Evolutionary conservation across 805 yeast species (phyloP).

Genomic region (Ascoidea asiatica): DNA sequence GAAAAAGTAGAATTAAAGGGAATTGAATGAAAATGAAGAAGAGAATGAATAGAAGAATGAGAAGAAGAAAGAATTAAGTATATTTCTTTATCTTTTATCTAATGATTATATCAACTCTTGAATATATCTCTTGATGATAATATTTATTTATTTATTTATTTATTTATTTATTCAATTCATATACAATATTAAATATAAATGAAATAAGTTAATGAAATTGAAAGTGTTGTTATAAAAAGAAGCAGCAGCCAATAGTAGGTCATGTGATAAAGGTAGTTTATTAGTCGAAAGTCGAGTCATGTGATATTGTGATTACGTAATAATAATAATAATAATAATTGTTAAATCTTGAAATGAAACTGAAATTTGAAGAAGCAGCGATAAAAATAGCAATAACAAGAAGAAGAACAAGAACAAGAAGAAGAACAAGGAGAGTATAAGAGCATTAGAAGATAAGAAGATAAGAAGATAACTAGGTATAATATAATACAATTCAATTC

Average conservation of each 20-base stretch:
- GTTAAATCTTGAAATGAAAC: not conserved
- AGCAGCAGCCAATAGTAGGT: slow-evolving; percentile 11
- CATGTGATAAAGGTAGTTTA: slow-evolving; percentile 1
- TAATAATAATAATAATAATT: not conserved
- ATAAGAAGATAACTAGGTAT: slow-evolving; percentile 6
- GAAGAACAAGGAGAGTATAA: slow-evolving; percentile 3
- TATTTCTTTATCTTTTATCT: too few relatives aligned
- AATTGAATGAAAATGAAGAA: too few relatives aligned
- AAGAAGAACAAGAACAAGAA: slow-evolving; percentile 6
- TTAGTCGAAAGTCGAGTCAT: slow-evolving; percentile 3
- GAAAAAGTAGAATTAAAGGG: too few relatives aligned
- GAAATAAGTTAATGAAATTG: slow-evolving; percentile 8
- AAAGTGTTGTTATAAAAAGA: slow-evolving; percentile 12
- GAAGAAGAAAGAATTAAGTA: too few relatives aligned
- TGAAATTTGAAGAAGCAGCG: slow-evolving; percentile 2
- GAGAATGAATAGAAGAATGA: too few relatives aligned
- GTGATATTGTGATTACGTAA: slow-evolving; percentile 1
- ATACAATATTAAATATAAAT: too few relatives aligned
- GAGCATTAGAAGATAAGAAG: slow-evolving; percentile 6
- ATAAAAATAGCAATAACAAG: slow-evolving; percentile 2
- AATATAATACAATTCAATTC: slow-evolving; percentile 1
- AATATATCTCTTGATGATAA: too few relatives aligned
- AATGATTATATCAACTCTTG: too few relatives aligned
- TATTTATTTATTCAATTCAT: too few relatives aligned
- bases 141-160: too few relatives aligned